Conservation (phyloP, 2,329 filamentous ascomycete genomes). For the Clarireedia monteithiana region DNA sequence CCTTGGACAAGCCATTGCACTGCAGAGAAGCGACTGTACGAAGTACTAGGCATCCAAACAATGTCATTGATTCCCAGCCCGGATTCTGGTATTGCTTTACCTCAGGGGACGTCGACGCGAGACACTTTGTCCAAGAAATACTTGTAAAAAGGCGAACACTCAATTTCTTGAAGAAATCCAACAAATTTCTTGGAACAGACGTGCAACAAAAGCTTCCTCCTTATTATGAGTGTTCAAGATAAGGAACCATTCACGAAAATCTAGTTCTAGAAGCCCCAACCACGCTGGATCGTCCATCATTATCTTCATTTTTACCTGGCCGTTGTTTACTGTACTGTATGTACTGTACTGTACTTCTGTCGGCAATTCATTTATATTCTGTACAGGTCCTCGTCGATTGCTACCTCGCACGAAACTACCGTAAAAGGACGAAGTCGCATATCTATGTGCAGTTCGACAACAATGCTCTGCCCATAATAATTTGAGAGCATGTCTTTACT, state of each 20-base stretch:
- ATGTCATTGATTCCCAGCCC: too few species aligned
- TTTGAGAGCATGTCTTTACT: slow-evolving; percentile 7
- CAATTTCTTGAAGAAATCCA: background rate
- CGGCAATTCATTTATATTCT: background rate
- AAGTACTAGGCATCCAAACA: too few species aligned
- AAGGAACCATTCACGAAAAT: background rate
- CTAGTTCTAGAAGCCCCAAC: background rate
- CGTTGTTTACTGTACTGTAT: too few species aligned
- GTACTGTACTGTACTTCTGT: too few species aligned
- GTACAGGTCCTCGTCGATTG: background rate
- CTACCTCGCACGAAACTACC: background rate
- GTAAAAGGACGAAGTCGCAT: background rate
- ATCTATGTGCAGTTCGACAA: background rate
- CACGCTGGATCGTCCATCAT: background rate
- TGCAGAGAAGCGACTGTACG: too few species aligned
- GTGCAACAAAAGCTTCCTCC: background rate
- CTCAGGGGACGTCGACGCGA: too few species aligned
- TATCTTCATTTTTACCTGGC: background rate
- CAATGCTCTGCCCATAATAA: slow-evolving; percentile 6
- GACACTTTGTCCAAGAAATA: too few species aligned
- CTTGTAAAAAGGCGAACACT: background rate
- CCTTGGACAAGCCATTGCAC: too few species aligned
- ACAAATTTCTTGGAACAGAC: slow-evolving; percentile 8
- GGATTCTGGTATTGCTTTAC: too few species aligned
- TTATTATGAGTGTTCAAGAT: background rate